Percentiles rank a stretch among this genome's conserved stretches.
Conservation (phyloP, 2,329 filamentous ascomycete genomes). For the Decorospora gaudefroyi region DNA sequence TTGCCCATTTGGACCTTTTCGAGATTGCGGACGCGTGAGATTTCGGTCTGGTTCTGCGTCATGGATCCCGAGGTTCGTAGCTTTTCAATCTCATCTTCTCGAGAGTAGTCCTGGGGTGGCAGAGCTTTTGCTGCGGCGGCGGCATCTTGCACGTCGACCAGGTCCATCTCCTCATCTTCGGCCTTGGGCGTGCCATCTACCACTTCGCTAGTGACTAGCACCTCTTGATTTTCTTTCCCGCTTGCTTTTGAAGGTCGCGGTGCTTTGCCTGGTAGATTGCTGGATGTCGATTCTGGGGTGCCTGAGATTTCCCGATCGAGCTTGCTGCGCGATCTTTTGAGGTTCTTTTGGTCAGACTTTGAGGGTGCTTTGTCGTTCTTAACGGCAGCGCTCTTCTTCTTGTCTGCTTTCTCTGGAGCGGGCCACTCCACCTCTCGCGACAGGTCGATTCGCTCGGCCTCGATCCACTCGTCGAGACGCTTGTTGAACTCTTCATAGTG, state of each 20-base stretch:
- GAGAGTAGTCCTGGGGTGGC: constrained; percentile 64
- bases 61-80: constrained; percentile 92
- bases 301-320: constrained; percentile 60
- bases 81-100: constrained; percentile 95
- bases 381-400: constrained; percentile 69
- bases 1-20: constrained; percentile 92
- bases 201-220: constrained; percentile 54
- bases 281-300: constrained; percentile 57
- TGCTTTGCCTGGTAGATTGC: constrained; percentile 54
- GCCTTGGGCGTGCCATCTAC: constrained; percentile 55
- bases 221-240: constrained; percentile 64
- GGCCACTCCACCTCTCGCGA: constrained; percentile 95
- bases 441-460: constrained; percentile 80
- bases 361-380: constrained; percentile 48
- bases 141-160: constrained; percentile 58
- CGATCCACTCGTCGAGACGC: constrained; percentile 84
- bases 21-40: constrained; percentile 93
- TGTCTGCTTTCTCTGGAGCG: constrained; percentile 84
- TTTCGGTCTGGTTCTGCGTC: constrained; percentile 98
- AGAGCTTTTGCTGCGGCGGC: constrained; percentile 59
- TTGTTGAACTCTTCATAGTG: constrained; percentile 99
- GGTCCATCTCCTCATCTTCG: constrained; percentile 58
- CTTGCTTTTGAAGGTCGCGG: constrained; percentile 60
- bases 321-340: constrained; percentile 53
- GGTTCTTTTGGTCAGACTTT: constrained; percentile 53